phyloP scores from a whole-genome alignment of 1,284 basidiomycete genomes.

The Mycosarcoma maydis region DNA sequence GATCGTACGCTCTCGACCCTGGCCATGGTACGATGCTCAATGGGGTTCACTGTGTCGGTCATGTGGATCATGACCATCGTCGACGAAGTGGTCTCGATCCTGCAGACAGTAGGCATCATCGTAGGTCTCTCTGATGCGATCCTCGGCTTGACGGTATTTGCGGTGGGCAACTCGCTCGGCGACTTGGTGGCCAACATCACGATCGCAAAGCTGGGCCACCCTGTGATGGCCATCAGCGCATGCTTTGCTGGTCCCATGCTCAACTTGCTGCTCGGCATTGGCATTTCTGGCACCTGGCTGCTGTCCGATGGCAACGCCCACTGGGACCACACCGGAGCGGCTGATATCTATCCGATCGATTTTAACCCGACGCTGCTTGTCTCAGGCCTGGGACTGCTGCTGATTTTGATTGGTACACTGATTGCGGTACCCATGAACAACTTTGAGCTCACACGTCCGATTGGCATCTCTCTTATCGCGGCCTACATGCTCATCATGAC shows the following conservation, averaged over 20 bases:
- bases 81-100: conserved; percentile 60
- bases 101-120: conserved; percentile 86
- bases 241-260: conserved; percentile 96
- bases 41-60: conserved; percentile 60
- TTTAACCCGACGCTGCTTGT: conserved; percentile 86
- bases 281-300: conserved; percentile 74
- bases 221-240: conserved; percentile 75
- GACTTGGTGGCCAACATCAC: conserved; percentile 97
- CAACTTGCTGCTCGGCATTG: conserved; percentile 90
- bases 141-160: conserved; percentile 94
- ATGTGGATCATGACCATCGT: conserved; percentile 65
- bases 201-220: conserved; percentile 68
- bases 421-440: conserved; percentile 84
- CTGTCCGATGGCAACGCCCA: conserved; percentile 27
- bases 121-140: conserved; percentile 97
- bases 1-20: conserved; percentile 26
- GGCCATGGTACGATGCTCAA: conserved; percentile 44
- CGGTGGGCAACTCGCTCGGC: conserved; percentile 92
- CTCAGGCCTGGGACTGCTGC: conserved; percentile 80
- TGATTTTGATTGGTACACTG: conserved; percentile 79
- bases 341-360: conserved; percentile 73
- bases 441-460: conserved; percentile 79
- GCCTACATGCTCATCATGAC: conserved; percentile 72
- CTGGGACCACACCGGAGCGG: conserved; percentile 16
- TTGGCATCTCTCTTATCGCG: conserved; percentile 81